phyloP scores from a whole-genome alignment of 148 eudicot genomes.

The Rhododendron ovatum region DNA sequence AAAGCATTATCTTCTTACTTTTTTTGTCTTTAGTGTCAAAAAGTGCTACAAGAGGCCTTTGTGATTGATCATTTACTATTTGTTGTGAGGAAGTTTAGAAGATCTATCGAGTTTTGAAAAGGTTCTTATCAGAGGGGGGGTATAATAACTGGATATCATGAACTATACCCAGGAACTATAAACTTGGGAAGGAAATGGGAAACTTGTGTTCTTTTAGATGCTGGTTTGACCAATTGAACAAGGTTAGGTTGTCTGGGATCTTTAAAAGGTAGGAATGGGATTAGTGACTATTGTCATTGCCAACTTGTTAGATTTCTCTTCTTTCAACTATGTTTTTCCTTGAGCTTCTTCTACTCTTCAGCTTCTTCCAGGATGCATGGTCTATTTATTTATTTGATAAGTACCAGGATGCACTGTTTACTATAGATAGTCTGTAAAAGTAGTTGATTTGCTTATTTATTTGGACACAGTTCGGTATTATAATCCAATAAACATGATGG shows the following conservation, averaged over 20 bases:
- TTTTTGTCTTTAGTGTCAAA: background rate
- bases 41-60: background rate
- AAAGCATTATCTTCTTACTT: background rate
- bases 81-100: background rate
- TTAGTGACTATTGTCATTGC: background rate
- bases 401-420: background rate
- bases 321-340: background rate
- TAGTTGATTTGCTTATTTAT: background rate
- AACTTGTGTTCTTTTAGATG: background rate
- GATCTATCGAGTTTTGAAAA: background rate
- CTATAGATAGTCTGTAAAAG: background rate
- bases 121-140: background rate
- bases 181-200: background rate
- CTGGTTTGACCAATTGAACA: background rate
- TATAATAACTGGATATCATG: background rate
- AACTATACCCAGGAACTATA: background rate
- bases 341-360: background rate
- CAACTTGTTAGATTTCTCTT: background rate
- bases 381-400: background rate
- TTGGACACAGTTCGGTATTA: background rate
- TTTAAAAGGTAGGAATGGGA: background rate
- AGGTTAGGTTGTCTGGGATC: background rate
- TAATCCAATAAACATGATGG: background rate
- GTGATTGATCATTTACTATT: background rate
- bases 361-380: background rate